Evolutionary conservation across 2,329 filamentous ascomycete genomes (phyloP), one percentile per base, ranked within the genome.

Genomic region (Ophiostoma piceae): DNA sequence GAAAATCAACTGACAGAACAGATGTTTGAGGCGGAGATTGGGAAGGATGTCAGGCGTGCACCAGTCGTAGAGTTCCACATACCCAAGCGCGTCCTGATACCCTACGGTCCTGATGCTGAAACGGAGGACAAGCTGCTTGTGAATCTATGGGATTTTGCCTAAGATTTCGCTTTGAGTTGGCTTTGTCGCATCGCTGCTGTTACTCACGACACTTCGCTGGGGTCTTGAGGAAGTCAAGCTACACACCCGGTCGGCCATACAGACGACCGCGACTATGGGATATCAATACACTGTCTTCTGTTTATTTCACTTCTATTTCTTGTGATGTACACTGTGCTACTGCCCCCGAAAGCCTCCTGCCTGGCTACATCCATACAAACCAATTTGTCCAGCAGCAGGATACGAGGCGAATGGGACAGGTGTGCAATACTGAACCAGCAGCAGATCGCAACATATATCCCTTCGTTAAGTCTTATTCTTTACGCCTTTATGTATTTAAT

Each of bases 11-110:
- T 7, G 14, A 66, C 65, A 47, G 5, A 32, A 26, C 26, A 72
- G 74, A 92, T 99, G 77, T 80, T 98, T 62, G 92, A 95, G 72
- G 89, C 89, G 2, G 95, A 99, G 78, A 83, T 97, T 73, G 84
- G 85, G 71, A 96, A 94, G 79, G 88, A 92, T 62, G 83, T 97
- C 73, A 96, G 90, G 81, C 97, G 94, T 78, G 83, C 87, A 6
- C 94, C 94, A 0, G 92, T 95, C 14, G 88, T 98, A 67, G 95
- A 98, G 79, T 97, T 91, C 79, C 92, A 95, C 79, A 97, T 99
- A 73, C 94, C 94, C 8, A 95, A 95, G 81, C 88, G 84, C 74
- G 90, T 97, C 57, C 90, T 96, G 68, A 75, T 84, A 67, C 81
- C 84, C 0, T 82, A 86, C 14, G 84, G 87, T 39, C 76, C 77